Percentiles rank a stretch among this genome's conserved stretches.
phyloP scores from a whole-genome alignment of 768 basidiomycete genomes.

The Trametes cinnabarina region DNA sequence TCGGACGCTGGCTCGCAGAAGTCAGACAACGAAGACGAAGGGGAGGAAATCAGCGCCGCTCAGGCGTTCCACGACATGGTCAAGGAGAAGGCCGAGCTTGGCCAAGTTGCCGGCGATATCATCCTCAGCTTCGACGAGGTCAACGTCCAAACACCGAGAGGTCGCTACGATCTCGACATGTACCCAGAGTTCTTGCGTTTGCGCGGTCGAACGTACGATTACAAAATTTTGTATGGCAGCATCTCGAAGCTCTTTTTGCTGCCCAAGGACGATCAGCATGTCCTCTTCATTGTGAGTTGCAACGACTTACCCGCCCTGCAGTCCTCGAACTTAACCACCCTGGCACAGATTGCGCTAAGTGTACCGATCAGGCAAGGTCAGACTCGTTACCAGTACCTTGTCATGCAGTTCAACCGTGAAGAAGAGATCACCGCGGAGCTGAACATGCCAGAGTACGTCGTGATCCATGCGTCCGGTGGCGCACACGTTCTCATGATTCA shows the following conservation, averaged over 20 bases:
- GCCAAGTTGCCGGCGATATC: constrained; percentile 85
- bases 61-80: constrained; percentile 96
- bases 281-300: constrained; percentile 80
- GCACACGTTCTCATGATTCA: not conserved
- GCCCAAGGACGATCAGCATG: constrained; percentile 95
- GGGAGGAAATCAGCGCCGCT: constrained; percentile 84
- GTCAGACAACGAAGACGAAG: constrained; percentile 57
- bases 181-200: constrained; percentile 91
- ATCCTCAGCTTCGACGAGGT: constrained; percentile 96
- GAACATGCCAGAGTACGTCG: constrained; percentile 83
- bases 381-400: constrained; percentile 95
- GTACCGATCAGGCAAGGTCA: constrained; percentile 97
- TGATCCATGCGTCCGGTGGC: not conserved
- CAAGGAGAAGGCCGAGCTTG: constrained; percentile 95
- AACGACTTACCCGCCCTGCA: not conserved
- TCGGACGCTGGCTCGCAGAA: constrained; percentile 76
- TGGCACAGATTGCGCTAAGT: constrained; percentile 74
- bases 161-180: constrained; percentile 97
- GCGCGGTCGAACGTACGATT: constrained; percentile 99
- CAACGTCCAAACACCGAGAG: constrained; percentile 91
- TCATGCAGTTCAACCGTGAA: constrained; percentile 97
- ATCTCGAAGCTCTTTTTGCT: constrained; percentile 89
- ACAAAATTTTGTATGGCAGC: constrained; percentile 89
- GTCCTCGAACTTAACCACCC: not conserved
- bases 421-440: constrained; percentile 96